These are phyloP conservation scores for Skeletonema grethae DNA, from an alignment of 108 stramenopile genomes.

Conservation along the genomic window DNA sequence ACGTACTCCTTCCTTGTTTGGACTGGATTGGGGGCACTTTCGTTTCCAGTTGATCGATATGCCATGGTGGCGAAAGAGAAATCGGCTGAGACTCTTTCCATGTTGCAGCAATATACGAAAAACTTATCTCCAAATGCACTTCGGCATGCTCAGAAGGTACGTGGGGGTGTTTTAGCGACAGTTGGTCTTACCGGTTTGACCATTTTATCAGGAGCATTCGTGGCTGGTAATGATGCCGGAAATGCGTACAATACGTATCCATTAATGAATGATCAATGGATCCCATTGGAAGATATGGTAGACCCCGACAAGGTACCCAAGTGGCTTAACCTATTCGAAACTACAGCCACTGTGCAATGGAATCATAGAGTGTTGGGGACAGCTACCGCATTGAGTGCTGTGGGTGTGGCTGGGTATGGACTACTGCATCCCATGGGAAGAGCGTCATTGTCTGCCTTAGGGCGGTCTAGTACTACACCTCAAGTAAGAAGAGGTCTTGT, in stretches of 20 bases:
- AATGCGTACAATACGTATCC: conserved; percentile 97
- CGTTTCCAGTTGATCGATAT: conserved; percentile 57
- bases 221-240: conserved; percentile 97
- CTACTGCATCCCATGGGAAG: conserved; percentile 50
- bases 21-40: conserved; percentile 90
- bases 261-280: conserved; percentile 89
- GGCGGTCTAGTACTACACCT: conserved; percentile 55
- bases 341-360: conserved; percentile 97
- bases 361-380: conserved; percentile 96
- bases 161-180: conserved; percentile 56
- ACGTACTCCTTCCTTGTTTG: conserved; percentile 92
- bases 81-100: conserved; percentile 28
- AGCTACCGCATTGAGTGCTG: conserved; percentile 72
- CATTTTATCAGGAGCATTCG: conserved; percentile 93
- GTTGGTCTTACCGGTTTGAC: conserved; percentile 83
- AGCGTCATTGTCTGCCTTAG: background rate
- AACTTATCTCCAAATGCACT: conserved; percentile 57
- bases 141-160: conserved; percentile 59
- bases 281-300: conserved; percentile 79
- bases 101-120: conserved; percentile 28
- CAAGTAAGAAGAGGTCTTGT: conserved; percentile 70
- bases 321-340: conserved; percentile 92
- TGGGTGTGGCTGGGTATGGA: conserved; percentile 68
- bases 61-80: background rate
- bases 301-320: conserved; percentile 59